Base-by-base conservation (phyloP, 108 stramenopile species). In the Discostella pseudostelligera region DNA sequence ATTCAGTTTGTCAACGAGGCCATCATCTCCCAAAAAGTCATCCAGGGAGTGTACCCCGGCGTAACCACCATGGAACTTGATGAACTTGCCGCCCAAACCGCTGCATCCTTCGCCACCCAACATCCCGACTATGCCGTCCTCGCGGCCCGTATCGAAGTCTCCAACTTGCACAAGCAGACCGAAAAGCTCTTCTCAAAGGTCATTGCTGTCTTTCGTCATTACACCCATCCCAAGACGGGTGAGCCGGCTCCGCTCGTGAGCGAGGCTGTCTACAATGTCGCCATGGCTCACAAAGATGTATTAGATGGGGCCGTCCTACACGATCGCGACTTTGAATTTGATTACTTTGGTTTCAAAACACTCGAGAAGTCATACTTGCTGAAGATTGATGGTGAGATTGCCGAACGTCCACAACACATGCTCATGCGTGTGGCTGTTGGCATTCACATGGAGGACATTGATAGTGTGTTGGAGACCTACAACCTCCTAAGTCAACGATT, bases 271-370 rank as follows among this genome's bases (percentile, higher is more conserved):
- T 94, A 96, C 82, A 64, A 90, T 20, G 85, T 88, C 40, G 84
- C 92, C 67, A 91, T 88, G 92, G 87, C 84, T 9, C 62, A 97
- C 84, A 90, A 82, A 69, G 94, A 96, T 32, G 47, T 43, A 3
- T 60, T 97, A 42, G 84, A 98, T 68, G 83, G 82, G 20, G 90
- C 92, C 67, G 75, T 98, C 67, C 82, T 87, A 44, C 94, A 97
- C 78, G 88, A 87, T 56, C 83, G 96, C 12, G 97, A 98, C 77
- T 96, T 94, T 77, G 95, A 96, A 67, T 96, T 91, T 69, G 98
- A 99, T 73, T 99, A 95, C 81, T 99, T 99, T 76, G 99, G 98
- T 21, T 99, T 99, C 92, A 99, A 99, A 84, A 99, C 98, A n/a
- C 84, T 98, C 44, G 96, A 98, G 74, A 90, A 97, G 63, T 77